A percentile compares a stretch with the other conserved stretches of the same genome.
These are phyloP conservation scores for Vigna mungo DNA, from an alignment of 306 rosid genomes.

Conservation along the genomic window DNA sequence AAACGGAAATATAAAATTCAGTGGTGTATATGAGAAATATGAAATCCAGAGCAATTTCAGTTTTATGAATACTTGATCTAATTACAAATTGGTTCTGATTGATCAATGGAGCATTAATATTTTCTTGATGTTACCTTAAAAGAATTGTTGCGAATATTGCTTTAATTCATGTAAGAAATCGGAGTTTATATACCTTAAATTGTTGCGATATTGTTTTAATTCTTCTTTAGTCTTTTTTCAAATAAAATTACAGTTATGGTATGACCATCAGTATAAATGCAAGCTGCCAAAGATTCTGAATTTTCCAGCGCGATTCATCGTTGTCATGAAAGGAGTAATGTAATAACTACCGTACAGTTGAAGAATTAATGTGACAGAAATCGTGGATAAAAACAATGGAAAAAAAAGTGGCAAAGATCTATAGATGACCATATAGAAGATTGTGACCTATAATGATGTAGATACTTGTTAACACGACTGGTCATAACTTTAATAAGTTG, in stretches of 20 bases:
- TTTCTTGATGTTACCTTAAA: neutral
- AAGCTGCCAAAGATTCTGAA: neutral
- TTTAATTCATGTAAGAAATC: no score
- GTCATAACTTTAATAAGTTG: neutral
- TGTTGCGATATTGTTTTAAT: neutral
- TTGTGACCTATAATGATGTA: neutral
- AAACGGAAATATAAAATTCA: no score
- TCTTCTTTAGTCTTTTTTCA: constrained; percentile 3
- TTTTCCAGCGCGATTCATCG: neutral
- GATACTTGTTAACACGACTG: neutral
- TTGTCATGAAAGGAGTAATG: neutral
- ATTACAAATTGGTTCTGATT: constrained; percentile 39
- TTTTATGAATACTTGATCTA: neutral
- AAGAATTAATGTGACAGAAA: neutral
- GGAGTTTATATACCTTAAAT: no score
- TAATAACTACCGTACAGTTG: neutral
- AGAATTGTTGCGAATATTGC: no score
- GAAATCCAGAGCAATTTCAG: neutral
- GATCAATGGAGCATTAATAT: constrained; percentile 30
- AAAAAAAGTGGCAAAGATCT: neutral
- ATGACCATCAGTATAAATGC: neutral
- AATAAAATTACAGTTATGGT: neutral
- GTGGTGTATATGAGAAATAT: neutral
- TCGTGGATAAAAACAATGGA: neutral
- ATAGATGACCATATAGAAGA: neutral